Percentiles rank a stretch among this genome's conserved stretches.
Conservation (phyloP, 2,329 filamentous ascomycete genomes). For the Colletotrichum coccodes region DNA sequence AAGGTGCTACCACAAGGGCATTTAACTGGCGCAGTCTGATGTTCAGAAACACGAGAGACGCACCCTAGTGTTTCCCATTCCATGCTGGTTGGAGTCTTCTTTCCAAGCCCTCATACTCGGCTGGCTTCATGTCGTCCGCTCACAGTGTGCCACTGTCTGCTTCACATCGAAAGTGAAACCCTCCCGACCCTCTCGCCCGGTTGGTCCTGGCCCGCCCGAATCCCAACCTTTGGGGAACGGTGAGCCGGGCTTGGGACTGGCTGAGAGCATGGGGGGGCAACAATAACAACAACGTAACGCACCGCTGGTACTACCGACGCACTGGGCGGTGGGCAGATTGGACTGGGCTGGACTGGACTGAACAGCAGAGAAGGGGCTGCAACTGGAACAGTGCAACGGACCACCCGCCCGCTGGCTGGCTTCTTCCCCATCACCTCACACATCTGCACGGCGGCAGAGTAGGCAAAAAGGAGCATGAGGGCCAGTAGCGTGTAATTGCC, state of each 20-base stretch:
- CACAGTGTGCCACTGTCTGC: conserved; percentile 22
- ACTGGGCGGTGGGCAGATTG: neutral
- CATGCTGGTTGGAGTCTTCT: conserved; percentile 14
- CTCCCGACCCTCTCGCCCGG: conserved; percentile 23
- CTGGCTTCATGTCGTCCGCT: conserved; percentile 28
- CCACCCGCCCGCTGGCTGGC: neutral
- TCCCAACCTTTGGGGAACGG: conserved; percentile 24
- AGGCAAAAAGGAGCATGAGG: neutral
- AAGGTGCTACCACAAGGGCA: conserved; percentile 1
- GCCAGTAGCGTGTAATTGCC: conserved; percentile 2
- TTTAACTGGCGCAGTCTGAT: conserved; percentile 26
- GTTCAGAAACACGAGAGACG: conserved; percentile 32
- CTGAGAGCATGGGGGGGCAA: neutral
- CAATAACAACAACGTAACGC: conserved; percentile 14
- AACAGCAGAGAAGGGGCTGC: neutral
- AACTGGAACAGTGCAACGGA: conserved; percentile 10
- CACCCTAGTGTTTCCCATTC: conserved; percentile 33
- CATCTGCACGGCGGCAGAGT: conserved; percentile 1
- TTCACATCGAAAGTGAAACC: conserved; percentile 27
- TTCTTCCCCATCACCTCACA: neutral
- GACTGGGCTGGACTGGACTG: neutral
- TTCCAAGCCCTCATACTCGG: conserved; percentile 21
- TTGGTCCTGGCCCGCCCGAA: conserved; percentile 10
- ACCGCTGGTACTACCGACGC: neutral
- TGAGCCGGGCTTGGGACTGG: neutral